Percentiles rank a stretch among this genome's conserved stretches.
Conservation (phyloP, 495 filamentous ascomycete species). For the Talaromyces ruber region DNA sequence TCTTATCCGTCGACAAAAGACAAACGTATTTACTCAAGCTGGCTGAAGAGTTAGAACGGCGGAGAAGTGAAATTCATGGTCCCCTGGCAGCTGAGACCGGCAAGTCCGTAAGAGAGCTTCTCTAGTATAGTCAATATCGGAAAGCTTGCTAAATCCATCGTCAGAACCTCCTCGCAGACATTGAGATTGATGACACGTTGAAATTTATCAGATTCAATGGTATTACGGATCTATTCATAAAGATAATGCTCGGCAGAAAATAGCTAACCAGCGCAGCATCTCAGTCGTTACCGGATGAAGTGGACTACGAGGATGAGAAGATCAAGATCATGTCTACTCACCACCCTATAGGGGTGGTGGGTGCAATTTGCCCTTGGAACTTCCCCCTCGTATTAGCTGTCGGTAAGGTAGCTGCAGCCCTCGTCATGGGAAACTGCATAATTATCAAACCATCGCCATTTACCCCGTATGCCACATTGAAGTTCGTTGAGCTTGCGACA, state of each 20-base stretch:
- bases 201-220: constrained; percentile 1
- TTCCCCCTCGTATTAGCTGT: constrained; percentile 45
- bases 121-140: neutral
- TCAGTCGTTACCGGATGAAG: neutral
- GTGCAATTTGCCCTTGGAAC: constrained; percentile 52
- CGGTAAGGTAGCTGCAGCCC: constrained; percentile 44
- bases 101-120: neutral
- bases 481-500: constrained; percentile 52
- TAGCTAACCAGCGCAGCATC: neutral
- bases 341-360: constrained; percentile 41
- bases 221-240: neutral
- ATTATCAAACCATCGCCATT: constrained; percentile 57
- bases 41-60: neutral
- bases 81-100: neutral
- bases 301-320: constrained; percentile 28
- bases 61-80: neutral
- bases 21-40: neutral
- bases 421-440: constrained; percentile 54
- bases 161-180: neutral
- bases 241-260: neutral
- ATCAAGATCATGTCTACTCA: constrained; percentile 33
- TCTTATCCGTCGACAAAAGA: no score
- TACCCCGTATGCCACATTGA: constrained; percentile 61
- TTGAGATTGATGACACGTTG: neutral
- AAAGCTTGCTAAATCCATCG: neutral